Evolutionary conservation across 306 rosid species (phyloP), one percentile per base, ranked within the genome.

Genomic region (Hippophae tibetana): DNA sequence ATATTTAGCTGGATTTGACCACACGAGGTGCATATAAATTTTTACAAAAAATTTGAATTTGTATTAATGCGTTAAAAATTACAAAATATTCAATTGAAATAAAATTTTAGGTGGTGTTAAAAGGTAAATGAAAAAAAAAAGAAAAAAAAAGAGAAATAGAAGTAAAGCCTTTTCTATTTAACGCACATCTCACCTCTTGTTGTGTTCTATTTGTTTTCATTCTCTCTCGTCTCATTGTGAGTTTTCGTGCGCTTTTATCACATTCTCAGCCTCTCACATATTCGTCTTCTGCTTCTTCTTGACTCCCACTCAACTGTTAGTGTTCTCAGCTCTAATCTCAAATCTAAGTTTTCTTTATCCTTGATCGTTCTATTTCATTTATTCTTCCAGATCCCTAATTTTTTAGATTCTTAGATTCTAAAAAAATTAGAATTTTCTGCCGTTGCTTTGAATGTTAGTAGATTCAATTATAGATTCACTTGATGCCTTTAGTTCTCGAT

Each of bases 221-320:
- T 31, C 38, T 31, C 38, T 31, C 38, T 66, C 62, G 70, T 79
- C 56, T 13, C 50, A 56, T 40, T 42, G 59, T 66, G 78, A 81
- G 63, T 69, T 57, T 63, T 68, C 79, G 75, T 69, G 73, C 85
- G 78, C 84, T 77, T 75, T 79, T 68, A 82, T 62, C 76, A 64
- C 83, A 82, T 73, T 78, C 90, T 79, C 87, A 58, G 74, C 88
- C 83, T 77, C 71, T 69, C 60, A 63, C 73, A 81, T 80, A 73
- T 81, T 83, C 75, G 56, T 67, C 67, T 31, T 31, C 38, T 31
- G 38, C 38, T 47, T 63, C 76, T 76, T 64, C 76, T 67, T 79
- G 89, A 81, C 85, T 92, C 78, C 82, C 64, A 71, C n/a, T 1
- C 58, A 65, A 67, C 94, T 87, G 97, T 90, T 65, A 77, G 97